phyloP scores from a whole-genome alignment of 2,329 filamentous ascomycete genomes.

The Exophiala viscosa region DNA sequence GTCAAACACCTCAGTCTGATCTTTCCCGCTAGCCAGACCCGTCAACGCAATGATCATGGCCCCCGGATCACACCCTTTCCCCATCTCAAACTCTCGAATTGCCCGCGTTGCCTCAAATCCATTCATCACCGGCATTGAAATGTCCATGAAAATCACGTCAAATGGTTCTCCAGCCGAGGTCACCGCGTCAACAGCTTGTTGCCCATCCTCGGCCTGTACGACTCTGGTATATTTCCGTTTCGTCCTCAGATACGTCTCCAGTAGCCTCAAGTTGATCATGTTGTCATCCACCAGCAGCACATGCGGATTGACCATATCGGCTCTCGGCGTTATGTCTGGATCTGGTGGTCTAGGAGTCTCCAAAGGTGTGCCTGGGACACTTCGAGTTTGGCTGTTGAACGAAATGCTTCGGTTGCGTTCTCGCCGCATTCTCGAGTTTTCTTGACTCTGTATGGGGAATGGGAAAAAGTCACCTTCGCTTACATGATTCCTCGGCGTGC shows the following conservation, averaged over 20 bases:
- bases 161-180: slow-evolving; percentile 31
- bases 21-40: slow-evolving; percentile 33
- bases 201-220: slow-evolving; percentile 39
- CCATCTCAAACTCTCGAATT: slow-evolving; percentile 38
- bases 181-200: slow-evolving; percentile 38
- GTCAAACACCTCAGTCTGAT: slow-evolving; percentile 34
- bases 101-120: slow-evolving; percentile 43
- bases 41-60: slow-evolving; percentile 37
- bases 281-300: slow-evolving; percentile 43
- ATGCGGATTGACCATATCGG: slow-evolving; percentile 1
- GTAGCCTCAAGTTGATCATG: slow-evolving; percentile 39
- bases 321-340: not conserved
- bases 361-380: not conserved
- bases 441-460: slow-evolving; percentile 12
- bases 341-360: not conserved
- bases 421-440: slow-evolving; percentile 9
- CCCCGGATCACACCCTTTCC: slow-evolving; percentile 6
- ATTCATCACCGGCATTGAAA: slow-evolving; percentile 47
- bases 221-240: slow-evolving; percentile 36
- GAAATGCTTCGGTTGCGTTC: slow-evolving; percentile 7
- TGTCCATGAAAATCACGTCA: slow-evolving; percentile 46
- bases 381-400: not conserved
- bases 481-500: slow-evolving; percentile 9
- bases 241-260: slow-evolving; percentile 37
- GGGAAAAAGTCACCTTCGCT: slow-evolving; percentile 14